A percentile compares a stretch with the other conserved stretches of the same genome.
Evolutionary conservation across 768 basidiomycete genomes (phyloP).

Genomic region (Cystofilobasidium capitatum): DNA sequence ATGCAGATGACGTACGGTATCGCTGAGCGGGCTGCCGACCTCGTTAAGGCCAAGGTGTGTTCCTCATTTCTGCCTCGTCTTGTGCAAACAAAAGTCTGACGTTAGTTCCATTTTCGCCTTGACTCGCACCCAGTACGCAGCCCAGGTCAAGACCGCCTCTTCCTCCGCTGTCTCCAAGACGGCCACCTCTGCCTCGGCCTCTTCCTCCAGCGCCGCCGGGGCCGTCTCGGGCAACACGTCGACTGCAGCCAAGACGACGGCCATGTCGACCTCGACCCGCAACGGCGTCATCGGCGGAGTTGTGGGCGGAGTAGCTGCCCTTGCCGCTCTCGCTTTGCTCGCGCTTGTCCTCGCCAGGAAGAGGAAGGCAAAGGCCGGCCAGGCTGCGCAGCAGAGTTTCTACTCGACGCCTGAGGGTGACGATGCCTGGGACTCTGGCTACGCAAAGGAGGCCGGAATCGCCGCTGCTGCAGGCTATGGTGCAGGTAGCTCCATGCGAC

Average conservation of each 20-base stretch:
- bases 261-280: not conserved
- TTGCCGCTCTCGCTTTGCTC: constrained; percentile 1
- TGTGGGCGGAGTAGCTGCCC: constrained; percentile 6
- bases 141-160: not conserved
- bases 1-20: constrained; percentile 41
- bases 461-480: not conserved
- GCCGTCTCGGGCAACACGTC: constrained; percentile 1
- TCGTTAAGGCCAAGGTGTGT: constrained; percentile 38
- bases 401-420: constrained; percentile 1
- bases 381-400: constrained; percentile 7
- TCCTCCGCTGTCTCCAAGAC: not conserved
- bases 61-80: not conserved
- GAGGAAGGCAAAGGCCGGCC: not conserved
- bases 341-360: not conserved
- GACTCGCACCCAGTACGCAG: not conserved
- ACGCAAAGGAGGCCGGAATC: not conserved
- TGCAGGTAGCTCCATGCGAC: constrained; percentile 8
- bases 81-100: not conserved
- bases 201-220: not conserved
- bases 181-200: not conserved
- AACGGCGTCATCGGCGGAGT: constrained; percentile 7
- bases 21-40: constrained; percentile 47
- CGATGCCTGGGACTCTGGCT: constrained; percentile 19
- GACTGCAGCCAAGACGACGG: not conserved
- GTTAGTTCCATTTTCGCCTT: not conserved